Percentiles rank a stretch among this genome's conserved stretches.
Evolutionary conservation across 768 basidiomycete genomes (phyloP).

Genomic region (Chiua virens): DNA sequence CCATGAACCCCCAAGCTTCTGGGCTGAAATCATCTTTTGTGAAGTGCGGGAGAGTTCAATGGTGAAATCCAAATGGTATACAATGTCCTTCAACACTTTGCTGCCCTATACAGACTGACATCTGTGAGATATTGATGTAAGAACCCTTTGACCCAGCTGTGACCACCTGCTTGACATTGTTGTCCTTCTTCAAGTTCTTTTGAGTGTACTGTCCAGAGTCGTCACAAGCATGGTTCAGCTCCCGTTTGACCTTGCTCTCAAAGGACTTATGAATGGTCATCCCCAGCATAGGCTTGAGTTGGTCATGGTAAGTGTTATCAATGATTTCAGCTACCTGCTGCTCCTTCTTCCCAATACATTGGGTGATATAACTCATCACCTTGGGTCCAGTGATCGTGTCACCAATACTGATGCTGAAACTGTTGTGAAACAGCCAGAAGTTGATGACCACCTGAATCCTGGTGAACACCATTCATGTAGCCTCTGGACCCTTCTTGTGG

Average conservation of each 20-base stretch:
- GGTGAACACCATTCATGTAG: conserved; percentile 85
- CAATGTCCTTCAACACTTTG: conserved; percentile 98
- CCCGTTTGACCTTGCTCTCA: conserved; percentile 87
- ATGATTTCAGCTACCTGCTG: conserved; percentile 75
- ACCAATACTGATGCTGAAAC: conserved; percentile 98
- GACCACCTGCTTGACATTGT: conserved; percentile 99
- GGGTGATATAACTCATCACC: conserved; percentile 85
- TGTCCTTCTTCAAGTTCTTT: conserved; percentile 96
- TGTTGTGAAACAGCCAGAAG: conserved; percentile 98
- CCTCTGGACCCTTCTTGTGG: conserved; percentile 94
- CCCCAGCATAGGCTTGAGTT: conserved; percentile 87
- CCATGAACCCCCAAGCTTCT: conserved; percentile 96
- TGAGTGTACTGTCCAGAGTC: conserved; percentile 95
- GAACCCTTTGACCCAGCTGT: conserved; percentile 98
- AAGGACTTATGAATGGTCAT: conserved; percentile 99
- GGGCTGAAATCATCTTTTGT: conserved; percentile 98
- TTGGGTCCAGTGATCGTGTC: conserved; percentile 92
- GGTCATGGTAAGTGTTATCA: conserved; percentile 80
- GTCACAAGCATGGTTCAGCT: conserved; percentile 94
- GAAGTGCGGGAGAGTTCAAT: conserved; percentile 95
- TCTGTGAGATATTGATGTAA: conserved; percentile 99
- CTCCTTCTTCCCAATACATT: conserved; percentile 82
- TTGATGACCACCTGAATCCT: conserved; percentile 95
- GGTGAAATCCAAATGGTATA: conserved; percentile 96
- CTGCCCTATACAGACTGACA: conserved; percentile 99